These are phyloP conservation scores for Mycena haematopus DNA, from an alignment of 768 basidiomycete species.

Conservation along the genomic window DNA sequence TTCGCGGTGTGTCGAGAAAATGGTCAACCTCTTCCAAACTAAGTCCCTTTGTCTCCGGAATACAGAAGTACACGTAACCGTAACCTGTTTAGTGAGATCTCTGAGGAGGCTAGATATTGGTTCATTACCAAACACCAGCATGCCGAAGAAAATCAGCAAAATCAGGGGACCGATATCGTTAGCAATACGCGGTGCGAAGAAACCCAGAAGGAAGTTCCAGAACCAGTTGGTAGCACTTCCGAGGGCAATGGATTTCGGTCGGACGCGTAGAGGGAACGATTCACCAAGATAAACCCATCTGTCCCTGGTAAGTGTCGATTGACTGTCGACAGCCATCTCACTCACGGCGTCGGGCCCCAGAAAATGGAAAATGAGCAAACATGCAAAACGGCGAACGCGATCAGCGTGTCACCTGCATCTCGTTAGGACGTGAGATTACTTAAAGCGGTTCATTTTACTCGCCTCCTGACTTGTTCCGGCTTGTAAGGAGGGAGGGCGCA, in stretches of 20 bases:
- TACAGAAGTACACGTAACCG: slow-evolving; percentile 74
- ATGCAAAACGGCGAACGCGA: slow-evolving; percentile 80
- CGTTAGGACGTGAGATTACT: neutral
- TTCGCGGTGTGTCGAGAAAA: neutral
- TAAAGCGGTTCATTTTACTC: slow-evolving; percentile 2
- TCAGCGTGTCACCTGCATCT: slow-evolving; percentile 60
- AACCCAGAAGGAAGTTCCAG: slow-evolving; percentile 79
- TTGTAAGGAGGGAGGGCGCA: slow-evolving; percentile 52
- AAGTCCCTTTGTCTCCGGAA: slow-evolving; percentile 84
- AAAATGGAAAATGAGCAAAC: slow-evolving; percentile 75
- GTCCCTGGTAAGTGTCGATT: neutral
- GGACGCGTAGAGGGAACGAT: slow-evolving; percentile 81
- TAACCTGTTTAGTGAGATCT: slow-evolving; percentile 40
- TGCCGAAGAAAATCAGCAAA: slow-evolving; percentile 77
- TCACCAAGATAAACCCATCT: slow-evolving; percentile 80
- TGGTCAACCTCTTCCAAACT: slow-evolving; percentile 77
- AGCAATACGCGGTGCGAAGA: slow-evolving; percentile 75
- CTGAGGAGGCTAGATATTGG: neutral
- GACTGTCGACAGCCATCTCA: slow-evolving; percentile 7
- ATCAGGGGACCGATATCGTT: slow-evolving; percentile 73
- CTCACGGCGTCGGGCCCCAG: slow-evolving; percentile 75
- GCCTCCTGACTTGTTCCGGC: slow-evolving; percentile 61
- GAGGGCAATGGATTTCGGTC: slow-evolving; percentile 80
- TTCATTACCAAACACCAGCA: slow-evolving; percentile 59
- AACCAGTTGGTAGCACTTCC: slow-evolving; percentile 71